These are phyloP conservation scores for Pterulicium gracile DNA, from an alignment of 1,284 basidiomycete genomes.

Conservation along the genomic window DNA sequence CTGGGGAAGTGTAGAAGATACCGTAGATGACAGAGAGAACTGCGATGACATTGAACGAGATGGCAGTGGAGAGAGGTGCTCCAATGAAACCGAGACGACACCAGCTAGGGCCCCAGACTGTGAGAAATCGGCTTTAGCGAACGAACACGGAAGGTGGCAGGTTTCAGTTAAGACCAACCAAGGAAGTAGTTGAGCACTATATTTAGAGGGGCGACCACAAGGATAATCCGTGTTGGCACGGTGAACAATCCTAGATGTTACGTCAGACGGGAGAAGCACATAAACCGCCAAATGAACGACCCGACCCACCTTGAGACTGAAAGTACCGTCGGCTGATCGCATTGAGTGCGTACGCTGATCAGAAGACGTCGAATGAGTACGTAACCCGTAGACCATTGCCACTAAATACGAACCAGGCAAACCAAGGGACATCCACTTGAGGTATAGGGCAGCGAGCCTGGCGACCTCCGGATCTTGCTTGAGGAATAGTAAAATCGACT, in stretches of 20 bases:
- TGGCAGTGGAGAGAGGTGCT: slow-evolving; percentile 82
- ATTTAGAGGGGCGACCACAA: slow-evolving; percentile 83
- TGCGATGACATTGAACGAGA: slow-evolving; percentile 82
- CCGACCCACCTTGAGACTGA: slow-evolving; percentile 63
- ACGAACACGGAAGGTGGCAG: neutral
- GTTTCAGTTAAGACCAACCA: slow-evolving; percentile 27
- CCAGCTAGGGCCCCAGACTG: slow-evolving; percentile 76
- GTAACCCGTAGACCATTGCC: slow-evolving; percentile 4
- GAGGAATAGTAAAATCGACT: slow-evolving; percentile 66
- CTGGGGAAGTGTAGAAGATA: slow-evolving; percentile 60
- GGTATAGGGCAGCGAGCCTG: slow-evolving; percentile 63
- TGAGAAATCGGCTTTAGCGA: slow-evolving; percentile 6
- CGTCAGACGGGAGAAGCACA: slow-evolving; percentile 2
- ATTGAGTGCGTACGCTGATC: slow-evolving; percentile 70
- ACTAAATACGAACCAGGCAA: slow-evolving; percentile 45
- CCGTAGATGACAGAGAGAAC: slow-evolving; percentile 65
- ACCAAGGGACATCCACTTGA: slow-evolving; percentile 71
- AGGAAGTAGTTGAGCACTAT: slow-evolving; percentile 77
- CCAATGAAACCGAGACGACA: slow-evolving; percentile 86
- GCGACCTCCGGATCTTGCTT: slow-evolving; percentile 87
- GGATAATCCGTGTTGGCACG: slow-evolving; percentile 79
- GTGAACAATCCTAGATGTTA: slow-evolving; percentile 56
- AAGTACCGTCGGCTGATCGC: slow-evolving; percentile 75
- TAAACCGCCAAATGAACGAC: neutral
- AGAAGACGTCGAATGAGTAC: neutral